Evolutionary conservation across 768 basidiomycete genomes (phyloP).

Genomic region (Macrolepiota albuminosa): DNA sequence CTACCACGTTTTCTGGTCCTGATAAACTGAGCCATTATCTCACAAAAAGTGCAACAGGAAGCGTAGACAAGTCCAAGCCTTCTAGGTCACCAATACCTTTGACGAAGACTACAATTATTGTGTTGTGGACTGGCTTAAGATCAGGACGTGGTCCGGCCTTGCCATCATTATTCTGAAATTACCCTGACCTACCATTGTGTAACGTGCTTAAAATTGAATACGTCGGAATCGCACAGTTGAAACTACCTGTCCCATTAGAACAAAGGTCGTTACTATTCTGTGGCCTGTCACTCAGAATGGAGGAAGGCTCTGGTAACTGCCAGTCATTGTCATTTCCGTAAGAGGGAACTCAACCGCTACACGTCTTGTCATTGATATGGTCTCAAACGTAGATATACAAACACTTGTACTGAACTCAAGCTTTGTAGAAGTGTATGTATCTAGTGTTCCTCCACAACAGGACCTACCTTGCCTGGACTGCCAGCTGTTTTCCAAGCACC

Average conservation of each 20-base stretch:
- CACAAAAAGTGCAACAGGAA: background rate
- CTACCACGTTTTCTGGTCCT: background rate
- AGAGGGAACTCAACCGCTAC: no score
- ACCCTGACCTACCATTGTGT: background rate
- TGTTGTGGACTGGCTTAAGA: background rate
- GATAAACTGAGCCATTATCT: background rate
- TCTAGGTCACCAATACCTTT: background rate
- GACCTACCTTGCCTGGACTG: slow-evolving; percentile 57
- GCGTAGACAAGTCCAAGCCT: background rate
- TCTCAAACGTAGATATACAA: background rate
- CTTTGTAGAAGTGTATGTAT: background rate
- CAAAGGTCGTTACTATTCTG: no score
- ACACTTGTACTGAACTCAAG: background rate
- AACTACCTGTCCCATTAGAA: no score
- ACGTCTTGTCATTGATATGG: background rate
- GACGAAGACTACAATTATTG: background rate
- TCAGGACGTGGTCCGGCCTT: background rate
- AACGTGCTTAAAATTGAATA: no score
- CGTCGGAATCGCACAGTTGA: no score
- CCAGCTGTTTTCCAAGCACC: slow-evolving; percentile 87
- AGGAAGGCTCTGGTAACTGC: no score
- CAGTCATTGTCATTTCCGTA: no score
- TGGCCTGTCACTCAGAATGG: no score
- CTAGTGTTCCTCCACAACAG: slow-evolving; percentile 33
- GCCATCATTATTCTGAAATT: background rate